These are phyloP conservation scores for Kodamaea nitidulidarum DNA, from an alignment of 805 yeast species.

Conservation along the genomic window DNA sequence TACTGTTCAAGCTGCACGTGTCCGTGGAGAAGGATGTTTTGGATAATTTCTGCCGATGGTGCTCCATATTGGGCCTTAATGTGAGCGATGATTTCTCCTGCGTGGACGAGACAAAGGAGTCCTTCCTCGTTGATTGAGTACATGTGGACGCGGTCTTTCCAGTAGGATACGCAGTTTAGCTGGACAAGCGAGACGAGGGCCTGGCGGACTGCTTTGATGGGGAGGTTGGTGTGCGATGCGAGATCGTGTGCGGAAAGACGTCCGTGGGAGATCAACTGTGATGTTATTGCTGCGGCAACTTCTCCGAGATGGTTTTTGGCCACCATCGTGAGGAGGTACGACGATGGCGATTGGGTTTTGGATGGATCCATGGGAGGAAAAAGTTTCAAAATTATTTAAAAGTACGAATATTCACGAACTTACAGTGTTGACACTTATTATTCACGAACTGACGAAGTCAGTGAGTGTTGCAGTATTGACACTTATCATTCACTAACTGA, in stretches of 20 bases:
- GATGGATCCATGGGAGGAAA: conserved; percentile 17
- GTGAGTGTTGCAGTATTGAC: no score
- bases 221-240: conserved; percentile 42
- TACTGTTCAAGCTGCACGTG: conserved; percentile 54
- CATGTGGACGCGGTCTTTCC: conserved; percentile 47
- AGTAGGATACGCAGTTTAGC: conserved; percentile 66
- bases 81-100: conserved; percentile 68
- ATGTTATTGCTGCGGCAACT: conserved; percentile 60
- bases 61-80: conserved; percentile 45
- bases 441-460: no score
- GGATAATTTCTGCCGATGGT: conserved; percentile 55
- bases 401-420: no score
- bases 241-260: conserved; percentile 58
- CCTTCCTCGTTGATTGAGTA: conserved; percentile 67
- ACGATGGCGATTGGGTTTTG: conserved; percentile 57
- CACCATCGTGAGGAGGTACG: conserved; percentile 53
- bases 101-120: conserved; percentile 57
- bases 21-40: conserved; percentile 68
- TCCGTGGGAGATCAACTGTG: conserved; percentile 63
- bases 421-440: no score
- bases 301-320: conserved; percentile 63
- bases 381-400: background rate
- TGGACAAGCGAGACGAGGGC: conserved; percentile 76
- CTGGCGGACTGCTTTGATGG: conserved; percentile 51
- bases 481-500: no score